Conservation (phyloP, 257 asterid species). For the Scutellaria baicalensis region DNA sequence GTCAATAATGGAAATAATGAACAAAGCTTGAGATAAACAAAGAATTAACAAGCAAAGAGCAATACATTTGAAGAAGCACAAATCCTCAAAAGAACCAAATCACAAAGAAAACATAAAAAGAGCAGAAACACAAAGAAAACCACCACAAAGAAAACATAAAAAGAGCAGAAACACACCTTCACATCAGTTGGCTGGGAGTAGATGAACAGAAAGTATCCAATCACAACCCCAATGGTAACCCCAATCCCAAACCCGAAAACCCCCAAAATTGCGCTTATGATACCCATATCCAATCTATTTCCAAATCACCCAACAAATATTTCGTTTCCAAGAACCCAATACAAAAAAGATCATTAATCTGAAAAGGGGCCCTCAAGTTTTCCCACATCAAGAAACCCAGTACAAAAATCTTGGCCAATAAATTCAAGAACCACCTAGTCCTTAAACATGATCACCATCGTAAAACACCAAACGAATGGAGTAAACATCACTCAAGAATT, state of each 20-base stretch:
- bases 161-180: conserved; percentile 37
- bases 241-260: conserved; percentile 83
- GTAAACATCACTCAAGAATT: neutral
- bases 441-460: neutral
- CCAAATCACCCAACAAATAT: neutral
- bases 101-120: too few relatives aligned
- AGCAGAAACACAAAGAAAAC: too few relatives aligned
- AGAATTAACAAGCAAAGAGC: neutral
- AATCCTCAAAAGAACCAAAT: conserved; percentile 2
- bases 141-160: neutral
- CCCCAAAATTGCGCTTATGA: conserved; percentile 75
- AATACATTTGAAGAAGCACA: neutral
- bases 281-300: conserved; percentile 41
- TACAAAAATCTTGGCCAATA: conserved; percentile 5
- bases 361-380: conserved; percentile 2
- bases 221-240: conserved; percentile 54
- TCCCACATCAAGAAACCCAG: conserved; percentile 18
- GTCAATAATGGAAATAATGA: neutral
- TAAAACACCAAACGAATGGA: neutral
- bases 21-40: conserved; percentile 1
- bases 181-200: conserved; percentile 68
- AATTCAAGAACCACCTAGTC: conserved; percentile 8
- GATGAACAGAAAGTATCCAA: conserved; percentile 79
- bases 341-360: neutral
- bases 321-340: neutral